These are phyloP conservation scores for Onygenales sp. DNA, from an alignment of 2,329 filamentous ascomycete species.

Conservation along the genomic window DNA sequence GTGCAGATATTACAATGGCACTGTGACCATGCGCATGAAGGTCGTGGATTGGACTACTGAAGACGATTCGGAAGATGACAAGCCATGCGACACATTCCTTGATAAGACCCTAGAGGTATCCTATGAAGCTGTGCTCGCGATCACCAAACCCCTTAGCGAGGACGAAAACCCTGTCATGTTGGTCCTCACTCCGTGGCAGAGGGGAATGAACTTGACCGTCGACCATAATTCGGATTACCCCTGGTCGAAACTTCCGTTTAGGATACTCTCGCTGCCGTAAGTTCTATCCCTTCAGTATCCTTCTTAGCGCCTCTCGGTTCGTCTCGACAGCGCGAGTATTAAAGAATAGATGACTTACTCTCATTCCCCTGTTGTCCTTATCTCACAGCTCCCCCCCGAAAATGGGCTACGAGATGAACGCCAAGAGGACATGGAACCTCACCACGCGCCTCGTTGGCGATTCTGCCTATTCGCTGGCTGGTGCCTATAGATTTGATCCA, in stretches of 20 bases:
- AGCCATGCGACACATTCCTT: neutral
- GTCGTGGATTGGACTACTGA: slow-evolving; percentile 2
- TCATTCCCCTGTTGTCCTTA: neutral
- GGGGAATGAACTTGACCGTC: neutral
- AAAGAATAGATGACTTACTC: neutral
- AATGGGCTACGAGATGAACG: neutral
- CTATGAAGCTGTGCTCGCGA: neutral
- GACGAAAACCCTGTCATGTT: slow-evolving; percentile 1
- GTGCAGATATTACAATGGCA: slow-evolving; percentile 1
- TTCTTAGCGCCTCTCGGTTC: neutral
- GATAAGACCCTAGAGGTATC: neutral
- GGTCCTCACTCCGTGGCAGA: neutral
- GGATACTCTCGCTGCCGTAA: neutral
- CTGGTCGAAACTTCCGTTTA: neutral
- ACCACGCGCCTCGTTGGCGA: neutral
- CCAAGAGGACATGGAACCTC: neutral
- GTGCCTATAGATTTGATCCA: neutral
- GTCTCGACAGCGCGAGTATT: neutral
- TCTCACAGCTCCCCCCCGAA: neutral
- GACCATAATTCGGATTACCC: neutral
- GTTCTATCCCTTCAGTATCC: neutral
- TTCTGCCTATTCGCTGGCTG: neutral
- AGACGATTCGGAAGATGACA: neutral
- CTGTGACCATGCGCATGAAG: neutral
- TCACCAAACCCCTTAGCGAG: neutral